These are phyloP conservation scores for Naganishia sp. DNA, from an alignment of 1,284 basidiomycete genomes.

Conservation along the genomic window DNA sequence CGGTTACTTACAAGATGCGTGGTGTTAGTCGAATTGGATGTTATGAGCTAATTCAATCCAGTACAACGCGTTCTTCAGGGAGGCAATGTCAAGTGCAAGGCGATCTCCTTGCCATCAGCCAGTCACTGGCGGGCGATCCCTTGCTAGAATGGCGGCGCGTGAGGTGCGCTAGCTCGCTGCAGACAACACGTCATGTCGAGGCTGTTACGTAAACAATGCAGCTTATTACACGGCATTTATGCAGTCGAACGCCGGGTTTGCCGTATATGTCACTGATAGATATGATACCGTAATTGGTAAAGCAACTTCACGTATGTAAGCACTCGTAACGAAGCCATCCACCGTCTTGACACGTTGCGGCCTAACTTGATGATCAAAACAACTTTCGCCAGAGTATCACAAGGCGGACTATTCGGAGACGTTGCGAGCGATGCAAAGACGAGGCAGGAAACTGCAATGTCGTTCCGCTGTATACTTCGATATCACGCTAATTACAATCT, in stretches of 20 bases:
- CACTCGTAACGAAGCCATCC: no score
- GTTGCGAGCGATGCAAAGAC: no score
- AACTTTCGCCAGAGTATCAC: no score
- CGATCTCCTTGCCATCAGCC: neutral
- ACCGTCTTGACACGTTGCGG: no score
- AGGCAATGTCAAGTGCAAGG: no score
- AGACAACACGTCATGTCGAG: constrained; percentile 1
- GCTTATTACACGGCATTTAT: neutral
- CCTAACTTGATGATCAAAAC: no score
- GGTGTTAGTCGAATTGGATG: no score
- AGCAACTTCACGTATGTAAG: neutral
- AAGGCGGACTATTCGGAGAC: no score
- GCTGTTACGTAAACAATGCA: neutral
- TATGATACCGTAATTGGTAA: neutral
- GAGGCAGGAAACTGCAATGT: no score
- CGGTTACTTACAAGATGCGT: neutral
- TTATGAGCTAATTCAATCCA: neutral
- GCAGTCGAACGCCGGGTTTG: neutral
- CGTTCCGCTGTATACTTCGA: no score
- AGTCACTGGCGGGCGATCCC: neutral
- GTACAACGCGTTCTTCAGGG: neutral
- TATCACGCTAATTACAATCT: no score
- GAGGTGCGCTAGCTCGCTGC: neutral
- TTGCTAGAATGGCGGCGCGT: constrained; percentile 6
- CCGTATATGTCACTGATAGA: neutral